Evolutionary conservation across 768 basidiomycete genomes (phyloP).

Genomic region (Phylloporus rhodoxanthus): DNA sequence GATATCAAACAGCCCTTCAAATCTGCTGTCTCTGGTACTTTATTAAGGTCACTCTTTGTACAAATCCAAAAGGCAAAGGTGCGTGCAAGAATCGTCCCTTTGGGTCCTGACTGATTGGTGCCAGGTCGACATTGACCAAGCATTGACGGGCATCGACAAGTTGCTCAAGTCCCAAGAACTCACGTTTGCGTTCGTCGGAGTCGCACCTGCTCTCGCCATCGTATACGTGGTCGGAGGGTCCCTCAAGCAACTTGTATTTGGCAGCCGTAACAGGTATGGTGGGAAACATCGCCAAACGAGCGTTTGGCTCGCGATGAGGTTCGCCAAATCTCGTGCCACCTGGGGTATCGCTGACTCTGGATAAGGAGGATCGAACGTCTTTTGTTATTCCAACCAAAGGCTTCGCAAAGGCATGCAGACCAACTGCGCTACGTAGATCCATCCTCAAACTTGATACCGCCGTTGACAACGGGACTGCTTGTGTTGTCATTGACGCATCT

Average conservation of each 20-base stretch:
- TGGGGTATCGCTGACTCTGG: slow-evolving; percentile 6
- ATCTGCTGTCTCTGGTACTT: slow-evolving; percentile 72
- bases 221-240: slow-evolving; percentile 64
- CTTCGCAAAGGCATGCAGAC: slow-evolving; percentile 12
- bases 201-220: slow-evolving; percentile 82
- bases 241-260: slow-evolving; percentile 44
- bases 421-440: slow-evolving; percentile 1
- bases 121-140: slow-evolving; percentile 89
- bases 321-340: not conserved
- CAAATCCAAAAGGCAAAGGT: slow-evolving; percentile 97
- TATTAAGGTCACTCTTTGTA: slow-evolving; percentile 80
- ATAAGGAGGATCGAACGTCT: slow-evolving; percentile 63
- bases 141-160: slow-evolving; percentile 86
- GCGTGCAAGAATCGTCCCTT: not conserved
- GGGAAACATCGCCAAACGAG: slow-evolving; percentile 47
- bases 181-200: slow-evolving; percentile 95
- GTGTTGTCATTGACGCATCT: slow-evolving; percentile 65
- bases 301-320: slow-evolving; percentile 75
- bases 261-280: slow-evolving; percentile 51
- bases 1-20: slow-evolving; percentile 86
- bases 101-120: not conserved
- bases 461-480: slow-evolving; percentile 67
- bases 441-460: slow-evolving; percentile 26
- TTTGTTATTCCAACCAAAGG: slow-evolving; percentile 45
- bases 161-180: slow-evolving; percentile 90